Conservation (phyloP, 2,329 filamentous ascomycete species). For the Zalaria sp. region DNA sequence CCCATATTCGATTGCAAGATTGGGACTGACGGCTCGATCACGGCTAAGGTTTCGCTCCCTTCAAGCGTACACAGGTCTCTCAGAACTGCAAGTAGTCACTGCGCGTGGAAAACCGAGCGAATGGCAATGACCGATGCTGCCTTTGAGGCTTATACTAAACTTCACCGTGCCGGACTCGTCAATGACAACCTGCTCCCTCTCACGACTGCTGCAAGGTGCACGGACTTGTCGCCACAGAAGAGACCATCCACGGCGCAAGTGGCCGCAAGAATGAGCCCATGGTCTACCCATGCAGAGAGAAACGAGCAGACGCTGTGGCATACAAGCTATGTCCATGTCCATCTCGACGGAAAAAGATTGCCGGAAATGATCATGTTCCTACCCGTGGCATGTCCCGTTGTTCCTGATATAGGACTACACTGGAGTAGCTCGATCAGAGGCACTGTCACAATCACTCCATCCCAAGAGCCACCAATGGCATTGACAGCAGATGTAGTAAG, state of each 20-base stretch:
- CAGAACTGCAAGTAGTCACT: constrained; percentile 26
- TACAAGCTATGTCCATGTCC: constrained; percentile 1
- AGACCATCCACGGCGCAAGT: constrained; percentile 14
- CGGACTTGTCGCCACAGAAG: constrained; percentile 3
- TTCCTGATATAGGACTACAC: constrained; percentile 9
- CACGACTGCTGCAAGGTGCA: constrained; percentile 9
- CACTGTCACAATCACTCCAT: background rate
- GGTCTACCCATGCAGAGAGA: background rate
- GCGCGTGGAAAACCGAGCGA: constrained; percentile 57
- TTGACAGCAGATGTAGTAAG: background rate
- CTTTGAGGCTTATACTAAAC: constrained; percentile 59
- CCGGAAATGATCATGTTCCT: constrained; percentile 10
- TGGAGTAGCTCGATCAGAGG: constrained; percentile 10
- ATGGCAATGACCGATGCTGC: constrained; percentile 69
- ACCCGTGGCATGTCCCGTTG: constrained; percentile 4
- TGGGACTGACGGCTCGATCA: constrained; percentile 18
- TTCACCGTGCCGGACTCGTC: constrained; percentile 58
- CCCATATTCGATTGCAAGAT: constrained; percentile 51
- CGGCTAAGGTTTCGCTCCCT: constrained; percentile 56
- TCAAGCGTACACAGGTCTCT: constrained; percentile 44
- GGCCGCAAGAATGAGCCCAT: constrained; percentile 1
- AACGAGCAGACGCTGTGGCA: background rate
- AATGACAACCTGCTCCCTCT: constrained; percentile 65
- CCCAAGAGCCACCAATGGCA: background rate
- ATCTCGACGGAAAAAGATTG: background rate